Evolutionary conservation across 208 protist genomes (phyloP).

Genomic region (Jaenimonas drosophilae): DNA sequence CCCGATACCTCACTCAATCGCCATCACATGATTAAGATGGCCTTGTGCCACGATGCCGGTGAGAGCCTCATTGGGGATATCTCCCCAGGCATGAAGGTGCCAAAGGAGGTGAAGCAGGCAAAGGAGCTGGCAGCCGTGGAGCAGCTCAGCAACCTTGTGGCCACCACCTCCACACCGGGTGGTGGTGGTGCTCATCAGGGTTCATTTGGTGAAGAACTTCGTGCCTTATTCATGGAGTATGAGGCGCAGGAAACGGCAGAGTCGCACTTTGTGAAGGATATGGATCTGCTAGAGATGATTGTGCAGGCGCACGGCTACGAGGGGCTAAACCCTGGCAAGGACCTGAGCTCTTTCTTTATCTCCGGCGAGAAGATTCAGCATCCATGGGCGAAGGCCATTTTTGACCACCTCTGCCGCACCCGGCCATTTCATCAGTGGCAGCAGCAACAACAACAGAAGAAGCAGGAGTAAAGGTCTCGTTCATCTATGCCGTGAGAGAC

Average conservation of each 20-base stretch:
- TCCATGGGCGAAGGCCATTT: slow-evolving; percentile 65
- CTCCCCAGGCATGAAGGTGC: slow-evolving; percentile 69
- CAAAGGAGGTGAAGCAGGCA: slow-evolving; percentile 70
- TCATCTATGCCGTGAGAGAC: too few species aligned
- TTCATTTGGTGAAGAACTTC: slow-evolving; percentile 51
- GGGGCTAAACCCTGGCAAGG: slow-evolving; percentile 36
- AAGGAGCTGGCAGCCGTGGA: slow-evolving; percentile 55
- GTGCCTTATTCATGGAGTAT: slow-evolving; percentile 76
- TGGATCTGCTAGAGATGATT: slow-evolving; percentile 90
- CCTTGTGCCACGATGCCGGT: slow-evolving; percentile 79
- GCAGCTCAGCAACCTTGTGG: slow-evolving; percentile 28
- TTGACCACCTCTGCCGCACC: slow-evolving; percentile 38
- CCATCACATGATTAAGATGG: slow-evolving; percentile 78
- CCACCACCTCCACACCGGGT: too few species aligned
- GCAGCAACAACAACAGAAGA: not conserved
- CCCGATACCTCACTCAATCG: slow-evolving; percentile 58
- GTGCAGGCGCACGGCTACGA: slow-evolving; percentile 88
- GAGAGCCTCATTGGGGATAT: slow-evolving; percentile 89
- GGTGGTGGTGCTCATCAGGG: too few species aligned
- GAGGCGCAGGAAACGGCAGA: slow-evolving; percentile 76
- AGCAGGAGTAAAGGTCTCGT: too few species aligned
- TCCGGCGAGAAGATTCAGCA: slow-evolving; percentile 64
- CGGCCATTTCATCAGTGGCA: slow-evolving; percentile 15
- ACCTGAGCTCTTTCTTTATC: slow-evolving; percentile 68
- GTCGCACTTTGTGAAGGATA: slow-evolving; percentile 84